Conservation (phyloP, 192 early-diverging fungal genomes). For the Kappamyces sp. region DNA sequence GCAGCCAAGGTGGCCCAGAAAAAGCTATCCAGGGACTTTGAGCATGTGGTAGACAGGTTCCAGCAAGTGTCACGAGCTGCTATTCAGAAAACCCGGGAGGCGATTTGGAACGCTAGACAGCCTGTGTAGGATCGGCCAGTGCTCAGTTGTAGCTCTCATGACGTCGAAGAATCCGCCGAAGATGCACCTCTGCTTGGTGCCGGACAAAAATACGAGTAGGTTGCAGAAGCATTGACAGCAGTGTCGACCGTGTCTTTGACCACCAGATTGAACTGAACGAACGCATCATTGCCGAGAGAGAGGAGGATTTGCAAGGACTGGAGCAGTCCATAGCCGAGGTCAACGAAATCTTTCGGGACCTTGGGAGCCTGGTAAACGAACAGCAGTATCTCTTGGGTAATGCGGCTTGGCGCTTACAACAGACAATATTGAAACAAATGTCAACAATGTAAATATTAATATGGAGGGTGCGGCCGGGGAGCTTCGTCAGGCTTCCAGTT, state of each 20-base stretch:
- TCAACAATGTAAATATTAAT: constrained; percentile 73
- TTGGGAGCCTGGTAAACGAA: constrained; percentile 95
- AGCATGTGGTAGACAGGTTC: constrained; percentile 83
- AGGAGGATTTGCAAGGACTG: constrained; percentile 86
- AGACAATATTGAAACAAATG: constrained; percentile 96
- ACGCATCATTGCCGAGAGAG: constrained; percentile 85
- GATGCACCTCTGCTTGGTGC: constrained; percentile 1
- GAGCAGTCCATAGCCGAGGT: constrained; percentile 89
- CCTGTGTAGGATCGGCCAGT: background rate
- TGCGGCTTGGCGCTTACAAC: background rate
- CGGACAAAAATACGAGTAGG: background rate
- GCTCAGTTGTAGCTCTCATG: constrained; percentile 12
- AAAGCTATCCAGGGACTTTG: constrained; percentile 93
- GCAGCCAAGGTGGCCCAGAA: constrained; percentile 83
- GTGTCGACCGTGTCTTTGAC: constrained; percentile 60
- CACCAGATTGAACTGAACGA: constrained; percentile 95
- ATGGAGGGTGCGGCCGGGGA: constrained; percentile 76
- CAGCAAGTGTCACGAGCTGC: constrained; percentile 77
- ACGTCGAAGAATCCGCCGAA: constrained; percentile 2
- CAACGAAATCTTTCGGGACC: constrained; percentile 95
- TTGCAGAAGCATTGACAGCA: background rate
- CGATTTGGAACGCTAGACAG: constrained; percentile 28
- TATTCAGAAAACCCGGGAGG: constrained; percentile 77
- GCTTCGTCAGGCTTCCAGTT: constrained; percentile 68
- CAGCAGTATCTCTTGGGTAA: constrained; percentile 86